Percentiles rank a stretch among this genome's conserved stretches.
phyloP scores from a whole-genome alignment of 805 yeast species.

The Saccharomycopsis malanga region DNA sequence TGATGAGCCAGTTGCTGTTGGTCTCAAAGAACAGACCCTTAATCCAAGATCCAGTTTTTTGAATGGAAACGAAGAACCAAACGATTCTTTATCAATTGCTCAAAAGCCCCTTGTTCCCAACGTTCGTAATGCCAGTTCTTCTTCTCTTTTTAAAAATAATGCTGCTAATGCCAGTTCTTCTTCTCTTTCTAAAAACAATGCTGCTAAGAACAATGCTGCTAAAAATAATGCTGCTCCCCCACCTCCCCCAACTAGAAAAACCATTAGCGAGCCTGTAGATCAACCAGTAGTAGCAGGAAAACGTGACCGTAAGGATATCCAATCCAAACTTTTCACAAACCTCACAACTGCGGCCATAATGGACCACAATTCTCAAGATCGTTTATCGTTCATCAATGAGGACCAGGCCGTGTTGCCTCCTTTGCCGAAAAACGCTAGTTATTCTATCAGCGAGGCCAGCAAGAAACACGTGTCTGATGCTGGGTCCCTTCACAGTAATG shows the following conservation, averaged over 20 bases:
- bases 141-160: slow-evolving; percentile 1
- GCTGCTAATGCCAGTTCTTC: slow-evolving; percentile 4
- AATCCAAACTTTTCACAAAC: slow-evolving; percentile 41
- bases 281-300: slow-evolving; percentile 17
- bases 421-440: slow-evolving; percentile 23
- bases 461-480: not conserved
- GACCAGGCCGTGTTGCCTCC: slow-evolving; percentile 17
- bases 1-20: slow-evolving; percentile 2
- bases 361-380: slow-evolving; percentile 19
- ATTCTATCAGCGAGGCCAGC: slow-evolving; percentile 13
- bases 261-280: slow-evolving; percentile 3
- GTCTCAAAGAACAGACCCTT: slow-evolving; percentile 4
- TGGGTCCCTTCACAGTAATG: slow-evolving; percentile 2
- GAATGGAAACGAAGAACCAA: not conserved
- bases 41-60: slow-evolving; percentile 10
- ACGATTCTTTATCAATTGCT: slow-evolving; percentile 7
- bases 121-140: slow-evolving; percentile 1
- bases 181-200: slow-evolving; percentile 12
- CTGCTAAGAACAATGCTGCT: slow-evolving; percentile 17
- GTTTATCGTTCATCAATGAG: slow-evolving; percentile 19
- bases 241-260: slow-evolving; percentile 22
- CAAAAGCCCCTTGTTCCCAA: slow-evolving; percentile 17
- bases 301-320: slow-evolving; percentile 33
- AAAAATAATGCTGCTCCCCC: slow-evolving; percentile 22
- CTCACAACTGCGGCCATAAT: slow-evolving; percentile 33